Base-by-base conservation (phyloP, 495 filamentous ascomycete species). In the Aspergillus nanangensis region DNA sequence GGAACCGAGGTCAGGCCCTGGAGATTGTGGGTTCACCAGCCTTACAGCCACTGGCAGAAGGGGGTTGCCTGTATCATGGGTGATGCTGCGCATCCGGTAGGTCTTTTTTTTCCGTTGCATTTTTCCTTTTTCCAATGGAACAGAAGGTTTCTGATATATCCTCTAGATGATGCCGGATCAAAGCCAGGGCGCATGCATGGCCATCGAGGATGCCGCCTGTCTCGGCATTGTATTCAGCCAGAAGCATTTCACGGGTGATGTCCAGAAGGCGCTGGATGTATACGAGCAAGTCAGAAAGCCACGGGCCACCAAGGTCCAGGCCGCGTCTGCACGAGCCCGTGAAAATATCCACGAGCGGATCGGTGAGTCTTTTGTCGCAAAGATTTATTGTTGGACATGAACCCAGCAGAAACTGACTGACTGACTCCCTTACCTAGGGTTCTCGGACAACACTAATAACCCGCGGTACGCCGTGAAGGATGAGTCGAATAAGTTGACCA, bases 111-210 rank as follows among this genome's bases (percentile, higher is more conserved):
- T 51, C 22, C 48, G 10, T 23, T 5, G 1, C 21, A 10, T 34
- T 24, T 11, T 10, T 17, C 2, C 7, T n/a, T n/a, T n/a, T n/a
- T n/a, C n/a, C n/a, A n/a, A n/a, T n/a, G n/a, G n/a, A n/a, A n/a
- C n/a, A n/a, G n/a, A n/a, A n/a, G n/a, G n/a, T n/a, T n/a, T n/a
- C n/a, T n/a, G n/a, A n/a, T n/a, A n/a, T n/a, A n/a, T n/a, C n/a
- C n/a, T n/a, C n/a, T n/a, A n/a, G n/a, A 76, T 76, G 73, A 73
- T 76, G 69, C 73, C 73, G 0, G 64, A 77, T 41, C 74, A 77
- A 38, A 72, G 70, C 25, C 72, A 77, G 50, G 74, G 73, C 27
- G 70, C 70, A 9, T 75, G 74, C 41, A 68, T 67, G 71, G 74
- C 74, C 0, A 70, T 77, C 15, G 74, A 77, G 48, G 74, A 77